Base-by-base conservation (phyloP, 371 early-diverging fungal species). In the Phascolomyces articulosus region DNA sequence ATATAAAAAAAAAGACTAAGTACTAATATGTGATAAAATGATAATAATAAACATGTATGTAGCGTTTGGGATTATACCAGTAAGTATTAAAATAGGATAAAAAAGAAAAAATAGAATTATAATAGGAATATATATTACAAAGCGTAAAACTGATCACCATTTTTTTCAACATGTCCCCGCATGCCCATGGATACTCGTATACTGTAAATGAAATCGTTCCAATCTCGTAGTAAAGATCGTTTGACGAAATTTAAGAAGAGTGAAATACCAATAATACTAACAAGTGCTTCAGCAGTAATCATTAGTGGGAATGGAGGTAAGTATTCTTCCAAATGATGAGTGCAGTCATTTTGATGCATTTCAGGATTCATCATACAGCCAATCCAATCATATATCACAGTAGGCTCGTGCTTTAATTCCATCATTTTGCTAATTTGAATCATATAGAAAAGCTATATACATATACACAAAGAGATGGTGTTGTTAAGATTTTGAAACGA, bases 161-260 rank as follows among this genome's bases (percentile, higher is more conserved):
- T 65, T 63, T 83, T 83, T 58, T 79, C 77, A 11, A 62, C 59
- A 23, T 69, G 73, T 16, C 78, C 63, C n/a, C 68, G 66, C 29
- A 68, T 67, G 26, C 60, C 62, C 11, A 81, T 40, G 15, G 63
- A 63, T 24, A 82, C 72, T 15, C 85, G 75, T 3, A 75, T 47
- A 58, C 78, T 70, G 23, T 76, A 76, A 20, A 80, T 75, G 64
- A 67, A 71, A 44, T 85, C 83, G 20, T 78, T 78, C 87, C 85
- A 87, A 63, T 87, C 85, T 21, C 70, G 68, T 70, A 81, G 73
- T 53, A 84, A 59, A n/a, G 80, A 81, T 16, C 76, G 65, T 69
- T 85, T 87, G 55, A 71, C 87, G 71, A 90, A 90, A 64, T 85
- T 85, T 41, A 88, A 51, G 66, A 74, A 76, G 13, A 85, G 51